Base-by-base conservation (phyloP, 2,329 filamentous ascomycete species). In the Venturia oleaginea region DNA sequence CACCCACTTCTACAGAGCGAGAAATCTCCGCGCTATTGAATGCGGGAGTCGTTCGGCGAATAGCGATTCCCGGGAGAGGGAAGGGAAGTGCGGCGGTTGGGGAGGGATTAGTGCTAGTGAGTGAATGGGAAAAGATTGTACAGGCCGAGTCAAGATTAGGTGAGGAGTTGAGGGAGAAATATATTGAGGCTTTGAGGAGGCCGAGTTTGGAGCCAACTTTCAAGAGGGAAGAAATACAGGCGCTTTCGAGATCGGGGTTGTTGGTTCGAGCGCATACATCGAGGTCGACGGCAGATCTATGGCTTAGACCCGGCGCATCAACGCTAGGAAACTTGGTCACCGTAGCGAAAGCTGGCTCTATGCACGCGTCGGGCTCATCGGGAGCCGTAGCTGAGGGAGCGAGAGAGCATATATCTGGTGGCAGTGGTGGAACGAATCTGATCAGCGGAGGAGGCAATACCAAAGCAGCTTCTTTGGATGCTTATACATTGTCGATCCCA, bases 381-480 rank as follows among this genome's bases (percentile, higher is more conserved):
- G 86, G 80, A 7, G 87, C 89, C 1, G 84, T 91, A 0, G 89
- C 89, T 1, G 88, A 88, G 4, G 76, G 79, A n/a, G 83, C 84
- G 24, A 87, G 84, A 2, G 77, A 90, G 5, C 83, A 88, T 70
- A 81, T 81, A 60, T 84, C 81, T 2, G 87, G 88, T 19, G 88
- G 88, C 4, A 42, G 55, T 10, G 79, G 81, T 63, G 76, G 79
- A n/a, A 84, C 84, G 24, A 87, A 67, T 8, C 68, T 68, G 6
- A 59, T 67, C 2, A 10, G 11, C 13, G 43, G 46, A 37, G 61
- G 54, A 40, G 24, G n/a, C n/a, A 43, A 43, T 34, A 43, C 1
- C 11, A 46, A 54, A 48, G 22, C 4, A 19, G 30, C 30, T 34
- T 19, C 51, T 57, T n/a, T 34, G 19, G 22, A 68, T n/a, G 24